Evolutionary conservation across 2,329 filamentous ascomycete genomes (phyloP).

Genomic region (Cladophialophora yegresii): DNA sequence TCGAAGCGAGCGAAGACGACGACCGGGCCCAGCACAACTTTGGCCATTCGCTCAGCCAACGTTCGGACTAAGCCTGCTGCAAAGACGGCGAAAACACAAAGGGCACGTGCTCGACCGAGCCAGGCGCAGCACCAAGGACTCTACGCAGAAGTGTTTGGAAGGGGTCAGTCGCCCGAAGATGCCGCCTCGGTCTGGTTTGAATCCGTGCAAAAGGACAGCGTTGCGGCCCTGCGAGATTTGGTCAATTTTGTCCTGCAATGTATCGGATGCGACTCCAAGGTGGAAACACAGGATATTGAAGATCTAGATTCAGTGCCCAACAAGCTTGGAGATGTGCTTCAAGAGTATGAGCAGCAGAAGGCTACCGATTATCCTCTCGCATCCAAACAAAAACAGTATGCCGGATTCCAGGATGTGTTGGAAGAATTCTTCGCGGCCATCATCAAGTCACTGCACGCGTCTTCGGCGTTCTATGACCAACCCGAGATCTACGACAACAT

Average conservation of each 20-base stretch:
- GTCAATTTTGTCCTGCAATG: constrained; percentile 65
- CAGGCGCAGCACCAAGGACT: constrained; percentile 58
- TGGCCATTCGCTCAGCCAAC: constrained; percentile 58
- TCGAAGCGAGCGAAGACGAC: constrained; percentile 60
- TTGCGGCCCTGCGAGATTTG: constrained; percentile 58
- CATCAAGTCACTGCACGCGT: constrained; percentile 75
- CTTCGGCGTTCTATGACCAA: constrained; percentile 78
- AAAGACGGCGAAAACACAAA: constrained; percentile 50
- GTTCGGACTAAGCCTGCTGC: constrained; percentile 43
- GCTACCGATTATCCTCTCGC: constrained; percentile 91
- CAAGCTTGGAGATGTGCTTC: constrained; percentile 79
- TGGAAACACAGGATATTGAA: constrained; percentile 79
- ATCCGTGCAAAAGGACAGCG: constrained; percentile 58
- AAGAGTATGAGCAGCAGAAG: constrained; percentile 78
- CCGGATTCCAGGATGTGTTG: constrained; percentile 75
- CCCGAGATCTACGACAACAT: constrained; percentile 80
- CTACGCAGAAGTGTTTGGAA: constrained; percentile 64
- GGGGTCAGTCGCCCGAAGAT: constrained; percentile 56
- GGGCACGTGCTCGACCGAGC: constrained; percentile 55
- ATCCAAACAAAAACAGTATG: constrained; percentile 73
- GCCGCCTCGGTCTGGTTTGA: constrained; percentile 61
- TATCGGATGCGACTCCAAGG: constrained; percentile 76
- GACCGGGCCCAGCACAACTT: constrained; percentile 48
- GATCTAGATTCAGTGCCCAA: constrained; percentile 85
- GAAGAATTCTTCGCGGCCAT: constrained; percentile 77